Evolutionary conservation across 371 early-diverging fungal genomes (phyloP).

Genomic region (Parasitella parasitica): DNA sequence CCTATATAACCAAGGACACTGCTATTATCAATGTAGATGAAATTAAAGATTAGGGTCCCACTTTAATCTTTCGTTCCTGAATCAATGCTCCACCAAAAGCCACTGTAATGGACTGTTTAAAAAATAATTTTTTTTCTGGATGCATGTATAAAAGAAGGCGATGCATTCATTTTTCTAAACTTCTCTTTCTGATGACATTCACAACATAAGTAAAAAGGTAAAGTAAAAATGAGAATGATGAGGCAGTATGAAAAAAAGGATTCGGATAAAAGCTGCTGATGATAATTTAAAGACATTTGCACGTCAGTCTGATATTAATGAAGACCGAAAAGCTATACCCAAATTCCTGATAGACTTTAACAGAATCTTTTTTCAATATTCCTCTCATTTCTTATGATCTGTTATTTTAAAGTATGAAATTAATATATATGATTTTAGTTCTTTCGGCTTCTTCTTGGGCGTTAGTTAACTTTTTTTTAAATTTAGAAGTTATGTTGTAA

Average conservation of each 20-base stretch:
- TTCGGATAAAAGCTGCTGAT: slow-evolving; percentile 12
- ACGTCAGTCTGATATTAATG: slow-evolving; percentile 27
- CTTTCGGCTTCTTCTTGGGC: too few relatives aligned
- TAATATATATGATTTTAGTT: too few relatives aligned
- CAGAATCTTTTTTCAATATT: background rate
- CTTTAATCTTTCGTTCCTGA: background rate
- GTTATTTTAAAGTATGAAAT: background rate
- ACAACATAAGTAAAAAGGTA: background rate
- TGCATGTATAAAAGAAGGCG: background rate
- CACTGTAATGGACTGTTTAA: background rate
- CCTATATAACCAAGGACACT: background rate
- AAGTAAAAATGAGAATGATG: background rate
- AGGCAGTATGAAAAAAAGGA: background rate
- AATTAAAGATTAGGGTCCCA: background rate
- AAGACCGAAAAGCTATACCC: slow-evolving; percentile 19
- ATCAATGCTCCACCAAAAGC: background rate
- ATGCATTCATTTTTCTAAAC: background rate
- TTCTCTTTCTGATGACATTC: background rate
- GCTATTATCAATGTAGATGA: background rate
- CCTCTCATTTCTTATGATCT: background rate
- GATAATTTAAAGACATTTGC: slow-evolving; percentile 23
- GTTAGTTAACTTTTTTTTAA: too few relatives aligned
- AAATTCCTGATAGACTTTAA: slow-evolving; percentile 12
- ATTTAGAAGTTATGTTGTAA: too few relatives aligned
- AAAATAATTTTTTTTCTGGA: background rate